Evolutionary conservation across 169 alveolate species (phyloP), one percentile per base, ranked within the genome.

Genomic region (Cryptosporidium muris): DNA sequence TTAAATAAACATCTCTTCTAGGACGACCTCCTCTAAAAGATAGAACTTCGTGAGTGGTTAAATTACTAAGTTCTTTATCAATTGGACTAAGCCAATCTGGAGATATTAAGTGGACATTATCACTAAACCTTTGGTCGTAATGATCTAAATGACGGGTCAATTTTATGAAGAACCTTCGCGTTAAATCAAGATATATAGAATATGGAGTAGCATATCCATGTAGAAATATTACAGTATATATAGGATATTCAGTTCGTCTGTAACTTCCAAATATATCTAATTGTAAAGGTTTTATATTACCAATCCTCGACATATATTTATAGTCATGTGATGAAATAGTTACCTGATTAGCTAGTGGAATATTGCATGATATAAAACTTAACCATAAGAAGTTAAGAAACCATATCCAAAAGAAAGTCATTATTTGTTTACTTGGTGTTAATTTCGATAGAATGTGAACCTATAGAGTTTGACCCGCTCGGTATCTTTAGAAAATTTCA

Each of bases 1-100:
- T 4, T 16, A 58, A 47, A 51, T 56, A 74, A 6, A 58, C 74
- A 3, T 58, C 62, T 5, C 74, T 40, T 7, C 52, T 47, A 4
- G 85, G 85, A n/a, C 85, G 54, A 14, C 85, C 85, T 47, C 74
- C 42, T 60, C 51, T 74, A 16, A 74, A 74, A 12, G 85, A 16
- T 4, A 68, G 25, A 38, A 74, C 14, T 25, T 25, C 25, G 25
- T 25, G 25, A 25, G 0, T 25, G 11, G 67, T 74, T 25, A 5
- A 66, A n/a, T 74, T 51, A 6, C 74, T 45, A 8, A 74, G 36
- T 60, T 43, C 63, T 16, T 58, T 51, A 2, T 66, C 43, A 58
- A 56, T 58, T 9, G 85, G 85, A 25, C 60, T 58, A 25, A 58
- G 68, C 85, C 85, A 74, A 6, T 74, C 60, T 60, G 85, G 85